Evolutionary conservation across 1,139 yeast species (phyloP), one percentile per base, ranked within the genome.

Genomic region (Chernovozyma aurita): DNA sequence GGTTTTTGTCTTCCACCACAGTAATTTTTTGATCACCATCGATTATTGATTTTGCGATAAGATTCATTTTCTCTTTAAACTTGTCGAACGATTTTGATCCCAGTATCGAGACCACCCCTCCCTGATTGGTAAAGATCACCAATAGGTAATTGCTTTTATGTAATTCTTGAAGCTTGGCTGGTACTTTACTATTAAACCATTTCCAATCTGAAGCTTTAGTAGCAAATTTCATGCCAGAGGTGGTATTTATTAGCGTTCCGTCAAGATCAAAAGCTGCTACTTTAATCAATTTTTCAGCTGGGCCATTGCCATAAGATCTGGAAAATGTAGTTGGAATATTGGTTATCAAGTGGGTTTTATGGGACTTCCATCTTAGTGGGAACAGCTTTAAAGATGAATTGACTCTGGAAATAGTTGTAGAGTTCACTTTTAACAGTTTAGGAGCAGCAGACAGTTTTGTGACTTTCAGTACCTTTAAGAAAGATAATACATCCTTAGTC

Each of bases 61-160:
- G 54, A 33, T 67, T 59, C 2, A 82, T 49, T 40, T 78, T 73
- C 4, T 52, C 54, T 3, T 59, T 57, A 41, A 81, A 70, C 36
- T 75, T 73, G 3, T 40, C 37, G 42, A 68, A 78, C 13, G 86
- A 73, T 49, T 81, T 83, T 12, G 61, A 57, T 8, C 51, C 49
- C 9, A 43, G 45, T 2, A 52, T 52, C 7, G 69, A 71, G 2
- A 68, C 55, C 3, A 79, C 73, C 0, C 74, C 78, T n/a, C 90
- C 95, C 53, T 92, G 98, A 52, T 92, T 92, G 3, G 97, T 78
- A 53, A 92, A 85, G 2, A 92, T 73, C 12, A 80, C 92, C 4
- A 87, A 55, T 1, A 70, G 27, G 43, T 63, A 65, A 4, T 55
- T 53, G 4, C 56, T 45, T 1, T 51, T 44, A 2, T 49, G 35